phyloP scores from a whole-genome alignment of 495 filamentous ascomycete genomes.

The Hypomontagnella submonticulosa region DNA sequence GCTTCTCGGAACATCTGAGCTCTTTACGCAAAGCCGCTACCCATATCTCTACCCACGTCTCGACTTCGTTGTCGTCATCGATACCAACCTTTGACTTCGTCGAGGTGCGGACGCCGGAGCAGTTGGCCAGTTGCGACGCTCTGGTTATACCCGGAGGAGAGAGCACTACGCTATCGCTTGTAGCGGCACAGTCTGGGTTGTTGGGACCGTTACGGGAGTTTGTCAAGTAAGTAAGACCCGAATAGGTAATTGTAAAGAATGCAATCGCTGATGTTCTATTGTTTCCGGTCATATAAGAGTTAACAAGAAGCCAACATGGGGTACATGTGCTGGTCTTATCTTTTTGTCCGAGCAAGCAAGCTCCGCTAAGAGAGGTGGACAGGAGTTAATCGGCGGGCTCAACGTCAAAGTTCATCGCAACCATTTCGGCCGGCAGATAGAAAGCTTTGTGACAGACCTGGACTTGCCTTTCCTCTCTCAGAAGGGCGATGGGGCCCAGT shows the following conservation, averaged over 20 bases:
- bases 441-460: constrained; percentile 87
- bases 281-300: constrained; percentile 50
- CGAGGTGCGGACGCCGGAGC: constrained; percentile 79
- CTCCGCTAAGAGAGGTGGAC: constrained; percentile 87
- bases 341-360: constrained; percentile 90
- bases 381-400: constrained; percentile 92
- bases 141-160: constrained; percentile 94
- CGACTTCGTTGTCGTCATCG: constrained; percentile 21
- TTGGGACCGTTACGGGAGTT: constrained; percentile 89
- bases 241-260: background rate
- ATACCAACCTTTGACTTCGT: constrained; percentile 65
- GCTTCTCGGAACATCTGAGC: constrained; percentile 87
- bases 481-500: constrained; percentile 37
- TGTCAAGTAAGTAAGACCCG: constrained; percentile 77
- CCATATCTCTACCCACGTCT: constrained; percentile 49
- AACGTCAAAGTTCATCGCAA: constrained; percentile 94
- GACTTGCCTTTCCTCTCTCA: constrained; percentile 75
- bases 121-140: constrained; percentile 80
- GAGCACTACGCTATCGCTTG: constrained; percentile 91
- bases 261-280: constrained; percentile 20
- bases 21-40: constrained; percentile 75
- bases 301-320: constrained; percentile 89
- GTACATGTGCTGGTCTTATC: constrained; percentile 95
- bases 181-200: constrained; percentile 81
- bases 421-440: constrained; percentile 92